phyloP scores from a whole-genome alignment of 164 flowering plant genomes.

The Stephania japonica region DNA sequence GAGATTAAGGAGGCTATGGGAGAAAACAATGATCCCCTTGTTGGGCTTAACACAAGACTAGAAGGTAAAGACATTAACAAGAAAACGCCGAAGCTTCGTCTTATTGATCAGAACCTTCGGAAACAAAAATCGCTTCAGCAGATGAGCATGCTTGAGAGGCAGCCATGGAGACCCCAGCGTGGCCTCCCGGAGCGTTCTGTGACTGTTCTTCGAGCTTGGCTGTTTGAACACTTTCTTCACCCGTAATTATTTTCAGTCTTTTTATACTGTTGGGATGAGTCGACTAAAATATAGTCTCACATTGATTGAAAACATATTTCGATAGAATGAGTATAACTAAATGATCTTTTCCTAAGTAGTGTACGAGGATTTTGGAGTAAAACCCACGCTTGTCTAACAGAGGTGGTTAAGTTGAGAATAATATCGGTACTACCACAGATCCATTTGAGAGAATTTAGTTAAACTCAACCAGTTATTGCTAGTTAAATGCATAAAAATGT shows the following conservation, averaged over 20 bases:
- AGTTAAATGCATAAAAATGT: no score
- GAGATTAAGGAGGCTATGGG: slow-evolving; percentile 72
- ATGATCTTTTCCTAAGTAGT: no score
- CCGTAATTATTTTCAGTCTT: slow-evolving; percentile 48
- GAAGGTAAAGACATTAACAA: slow-evolving; percentile 49
- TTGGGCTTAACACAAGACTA: slow-evolving; percentile 20
- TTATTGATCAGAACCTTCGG: slow-evolving; percentile 71
- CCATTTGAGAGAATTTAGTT: no score
- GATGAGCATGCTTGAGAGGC: slow-evolving; percentile 75
- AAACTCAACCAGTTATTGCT: no score
- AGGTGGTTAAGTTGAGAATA: not conserved
- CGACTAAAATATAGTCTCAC: not conserved
- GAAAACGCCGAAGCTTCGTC: slow-evolving; percentile 70
- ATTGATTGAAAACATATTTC: no score
- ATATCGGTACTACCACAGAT: no score
- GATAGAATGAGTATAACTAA: no score
- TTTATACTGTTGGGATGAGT: not conserved
- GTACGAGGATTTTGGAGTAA: not conserved
- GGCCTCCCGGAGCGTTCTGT: slow-evolving; percentile 94
- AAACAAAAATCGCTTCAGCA: slow-evolving; percentile 80
- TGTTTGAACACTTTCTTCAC: slow-evolving; percentile 94
- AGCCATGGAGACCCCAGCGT: slow-evolving; percentile 96
- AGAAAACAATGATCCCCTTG: slow-evolving; percentile 38
- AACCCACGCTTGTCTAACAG: not conserved
- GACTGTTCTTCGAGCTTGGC: slow-evolving; percentile 95